Percentiles rank a stretch among this genome's conserved stretches.
phyloP scores from a whole-genome alignment of 108 stramenopile genomes.

The Mediolabrus comicus region DNA sequence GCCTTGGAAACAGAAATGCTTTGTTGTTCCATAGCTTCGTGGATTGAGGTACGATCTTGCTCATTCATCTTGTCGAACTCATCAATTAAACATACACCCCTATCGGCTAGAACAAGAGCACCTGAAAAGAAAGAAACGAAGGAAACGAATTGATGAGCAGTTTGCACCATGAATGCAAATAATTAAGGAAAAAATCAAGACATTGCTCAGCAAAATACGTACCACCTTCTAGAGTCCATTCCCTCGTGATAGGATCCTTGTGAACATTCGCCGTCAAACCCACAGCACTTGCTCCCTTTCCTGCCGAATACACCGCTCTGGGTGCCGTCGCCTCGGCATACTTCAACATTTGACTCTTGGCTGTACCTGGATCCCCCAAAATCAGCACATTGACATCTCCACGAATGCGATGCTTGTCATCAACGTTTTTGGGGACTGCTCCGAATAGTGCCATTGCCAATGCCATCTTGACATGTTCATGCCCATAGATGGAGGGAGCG shows the following conservation, averaged over 20 bases:
- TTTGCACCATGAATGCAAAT: background rate
- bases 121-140: constrained; percentile 25
- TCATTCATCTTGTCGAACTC: constrained; percentile 99
- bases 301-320: constrained; percentile 97
- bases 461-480: constrained; percentile 96
- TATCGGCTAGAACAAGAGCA: constrained; percentile 88
- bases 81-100: constrained; percentile 89
- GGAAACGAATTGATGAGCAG: no score
- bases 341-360: constrained; percentile 97
- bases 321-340: constrained; percentile 97
- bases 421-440: constrained; percentile 93
- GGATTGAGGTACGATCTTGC: constrained; percentile 96
- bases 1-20: constrained; percentile 97
- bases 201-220: background rate
- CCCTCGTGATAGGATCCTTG: constrained; percentile 96
- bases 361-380: constrained; percentile 98
- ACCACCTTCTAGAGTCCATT: constrained; percentile 99
- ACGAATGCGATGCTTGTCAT: constrained; percentile 97
- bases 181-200: background rate
- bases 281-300: constrained; percentile 99
- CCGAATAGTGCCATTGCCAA: constrained; percentile 97
- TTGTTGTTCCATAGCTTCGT: constrained; percentile 99
- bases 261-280: constrained; percentile 98
- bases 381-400: constrained; percentile 96
- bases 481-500: constrained; percentile 98